phyloP scores from a whole-genome alignment of 2,329 filamentous ascomycete genomes.

The Aureobasidium sp. region DNA sequence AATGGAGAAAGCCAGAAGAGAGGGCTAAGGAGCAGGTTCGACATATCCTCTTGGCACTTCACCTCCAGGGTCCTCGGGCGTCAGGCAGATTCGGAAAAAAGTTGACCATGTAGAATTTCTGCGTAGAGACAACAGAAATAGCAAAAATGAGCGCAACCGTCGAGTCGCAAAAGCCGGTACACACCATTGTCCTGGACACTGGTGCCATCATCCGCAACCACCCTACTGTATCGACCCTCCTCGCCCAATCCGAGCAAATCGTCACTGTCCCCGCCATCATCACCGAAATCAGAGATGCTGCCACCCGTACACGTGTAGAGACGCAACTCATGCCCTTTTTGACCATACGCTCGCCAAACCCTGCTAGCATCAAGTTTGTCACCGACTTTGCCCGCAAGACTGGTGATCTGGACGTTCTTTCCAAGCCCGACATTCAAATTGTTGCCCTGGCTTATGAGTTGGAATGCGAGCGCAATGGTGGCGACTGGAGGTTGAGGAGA shows the following conservation, averaged over 20 bases:
- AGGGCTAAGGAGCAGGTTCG: not conserved
- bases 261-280: constrained; percentile 81
- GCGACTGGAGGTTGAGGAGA: constrained; percentile 74
- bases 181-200: constrained; percentile 80
- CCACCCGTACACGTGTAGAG: constrained; percentile 70
- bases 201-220: constrained; percentile 92
- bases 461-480: constrained; percentile 85
- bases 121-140: not conserved
- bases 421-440: constrained; percentile 79
- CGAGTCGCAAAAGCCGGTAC: constrained; percentile 54
- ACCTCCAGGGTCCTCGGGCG: not conserved
- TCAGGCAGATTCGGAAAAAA: not conserved
- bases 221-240: constrained; percentile 70
- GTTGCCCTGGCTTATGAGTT: constrained; percentile 87
- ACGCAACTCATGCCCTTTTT: constrained; percentile 80
- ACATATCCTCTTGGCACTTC: not conserved
- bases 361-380: constrained; percentile 70
- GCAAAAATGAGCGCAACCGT: constrained; percentile 16
- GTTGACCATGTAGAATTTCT: not conserved
- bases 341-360: constrained; percentile 62
- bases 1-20: not conserved
- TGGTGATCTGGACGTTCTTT: constrained; percentile 80
- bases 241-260: constrained; percentile 65
- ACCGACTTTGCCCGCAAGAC: constrained; percentile 81
- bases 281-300: constrained; percentile 76